Evolutionary conservation across 176 grass and related monocot genomes (phyloP).

Genomic region (Bonia amplexicaulis): DNA sequence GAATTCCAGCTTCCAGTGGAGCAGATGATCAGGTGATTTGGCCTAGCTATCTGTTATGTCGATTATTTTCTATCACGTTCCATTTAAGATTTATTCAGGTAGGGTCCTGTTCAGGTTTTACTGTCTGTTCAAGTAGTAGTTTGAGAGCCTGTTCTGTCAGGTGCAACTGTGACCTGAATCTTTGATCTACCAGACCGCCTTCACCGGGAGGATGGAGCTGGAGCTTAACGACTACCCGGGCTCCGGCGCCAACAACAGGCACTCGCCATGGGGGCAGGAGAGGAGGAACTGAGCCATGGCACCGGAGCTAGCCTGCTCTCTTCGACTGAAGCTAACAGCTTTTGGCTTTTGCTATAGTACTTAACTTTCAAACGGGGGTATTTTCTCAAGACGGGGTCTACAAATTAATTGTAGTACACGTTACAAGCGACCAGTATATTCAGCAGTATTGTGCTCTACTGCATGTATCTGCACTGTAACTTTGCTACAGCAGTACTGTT

Average conservation of each 20-base stretch:
- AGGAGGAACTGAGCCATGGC: slow-evolving; percentile 6
- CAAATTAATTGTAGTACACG: too few species aligned
- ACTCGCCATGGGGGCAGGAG: slow-evolving; percentile 46
- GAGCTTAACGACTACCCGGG: slow-evolving; percentile 58
- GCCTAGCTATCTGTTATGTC: background rate
- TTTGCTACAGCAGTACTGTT: background rate
- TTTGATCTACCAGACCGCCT: background rate
- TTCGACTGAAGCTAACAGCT: too few species aligned
- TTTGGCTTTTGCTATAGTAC: too few species aligned
- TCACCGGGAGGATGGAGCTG: slow-evolving; percentile 10
- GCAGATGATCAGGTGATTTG: slow-evolving; percentile 4
- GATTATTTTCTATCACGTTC: background rate
- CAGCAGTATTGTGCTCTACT: background rate
- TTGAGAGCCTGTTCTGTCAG: background rate
- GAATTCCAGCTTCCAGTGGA: background rate
- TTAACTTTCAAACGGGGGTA: too few species aligned
- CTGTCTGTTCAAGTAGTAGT: background rate
- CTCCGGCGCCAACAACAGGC: slow-evolving; percentile 62
- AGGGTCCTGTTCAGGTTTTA: background rate
- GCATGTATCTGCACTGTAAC: background rate
- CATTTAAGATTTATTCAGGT: background rate
- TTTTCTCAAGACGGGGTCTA: too few species aligned
- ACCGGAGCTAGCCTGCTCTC: too few species aligned
- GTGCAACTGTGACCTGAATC: background rate
- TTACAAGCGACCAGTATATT: too few species aligned